phyloP scores from a whole-genome alignment of 2,329 filamentous ascomycete species.

The Mycosphaerella sp. region DNA sequence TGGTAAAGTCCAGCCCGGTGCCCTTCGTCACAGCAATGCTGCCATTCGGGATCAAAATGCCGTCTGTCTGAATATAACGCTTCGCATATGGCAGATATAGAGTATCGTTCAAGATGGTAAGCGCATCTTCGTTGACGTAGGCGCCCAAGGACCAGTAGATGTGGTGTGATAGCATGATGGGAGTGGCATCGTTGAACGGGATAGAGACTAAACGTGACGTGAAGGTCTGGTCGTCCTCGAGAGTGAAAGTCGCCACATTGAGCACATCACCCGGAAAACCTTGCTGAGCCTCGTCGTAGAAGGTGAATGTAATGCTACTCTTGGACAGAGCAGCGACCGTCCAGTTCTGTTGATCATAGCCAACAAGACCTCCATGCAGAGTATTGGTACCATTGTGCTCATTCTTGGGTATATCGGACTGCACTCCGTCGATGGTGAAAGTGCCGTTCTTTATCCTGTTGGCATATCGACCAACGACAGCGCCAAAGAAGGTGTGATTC shows the following conservation, averaged over 20 bases:
- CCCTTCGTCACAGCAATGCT: constrained; percentile 41
- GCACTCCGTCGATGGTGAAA: constrained; percentile 45
- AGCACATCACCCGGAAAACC: constrained; percentile 75
- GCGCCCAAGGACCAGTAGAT: constrained; percentile 81
- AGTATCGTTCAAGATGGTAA: constrained; percentile 62
- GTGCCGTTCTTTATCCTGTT: constrained; percentile 53
- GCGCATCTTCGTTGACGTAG: constrained; percentile 66
- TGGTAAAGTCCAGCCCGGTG: constrained; percentile 29
- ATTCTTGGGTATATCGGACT: constrained; percentile 47
- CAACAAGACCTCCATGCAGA: constrained; percentile 45
- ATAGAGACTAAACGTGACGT: constrained; percentile 66
- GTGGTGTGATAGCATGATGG: constrained; percentile 73
- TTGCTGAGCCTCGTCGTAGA: constrained; percentile 65
- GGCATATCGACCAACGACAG: constrained; percentile 51
- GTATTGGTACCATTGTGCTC: constrained; percentile 48
- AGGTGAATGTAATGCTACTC: constrained; percentile 66
- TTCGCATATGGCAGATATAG: constrained; percentile 62
- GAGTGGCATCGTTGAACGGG: constrained; percentile 67
- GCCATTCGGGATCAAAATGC: constrained; percentile 31
- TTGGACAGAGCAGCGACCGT: constrained; percentile 63
- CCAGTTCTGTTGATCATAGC: constrained; percentile 65
- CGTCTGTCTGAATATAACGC: constrained; percentile 27
- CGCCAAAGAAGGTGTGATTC: constrained; percentile 57
- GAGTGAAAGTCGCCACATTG: constrained; percentile 66
- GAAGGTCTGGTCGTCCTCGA: constrained; percentile 59